Evolutionary conservation across 768 basidiomycete genomes (phyloP), one percentile per base, ranked within the genome.

Genomic region (Russula vinacea): DNA sequence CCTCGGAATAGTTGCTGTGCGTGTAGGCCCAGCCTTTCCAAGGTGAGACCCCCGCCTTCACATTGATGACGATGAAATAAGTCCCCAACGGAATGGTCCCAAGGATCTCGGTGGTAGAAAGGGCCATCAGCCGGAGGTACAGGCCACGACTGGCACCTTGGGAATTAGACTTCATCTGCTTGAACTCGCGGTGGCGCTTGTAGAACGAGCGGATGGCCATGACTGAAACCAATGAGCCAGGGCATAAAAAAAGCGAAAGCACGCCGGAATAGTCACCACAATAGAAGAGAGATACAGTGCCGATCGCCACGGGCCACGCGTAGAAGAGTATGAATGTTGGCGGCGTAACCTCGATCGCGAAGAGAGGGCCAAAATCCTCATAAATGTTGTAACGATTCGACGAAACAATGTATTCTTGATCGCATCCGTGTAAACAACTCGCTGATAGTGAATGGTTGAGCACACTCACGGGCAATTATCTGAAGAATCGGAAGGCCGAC

Each of bases 311-410:
- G 2, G 75, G 72, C 69, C 68, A 72, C 17, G 66, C 45, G 24
- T 54, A 59, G 1, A 80, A 19, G 14, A 84, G 49, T 5, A 76
- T 77, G 35, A 67, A 62, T 3, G 65, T 45, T 1, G 51, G 32
- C 61, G 69, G 50, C 1, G 79, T 77, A 8, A 57, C 71, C 64
- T 77, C 79, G 0, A 74, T 70, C 0, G 74, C 59, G 0, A 80
- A 73, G 8, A 67, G 65, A 61, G 83, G 84, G 1, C 84, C 84
- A 11, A 78, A 62, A 19, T 78, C 73, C 62, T 84, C 81, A 2
- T 16, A 24, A 11, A 54, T 33, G 14, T 24, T 5, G n/a, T 54
- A 37, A 22, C 33, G 53, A 37, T 54, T 32, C 9, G 7, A 6
- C 11, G 53, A 54, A 54, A 54, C 5, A 16, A 54, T 6, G 2